Conservation (phyloP, 305 asterid genomes). For the Solanum hybrid region DNA sequence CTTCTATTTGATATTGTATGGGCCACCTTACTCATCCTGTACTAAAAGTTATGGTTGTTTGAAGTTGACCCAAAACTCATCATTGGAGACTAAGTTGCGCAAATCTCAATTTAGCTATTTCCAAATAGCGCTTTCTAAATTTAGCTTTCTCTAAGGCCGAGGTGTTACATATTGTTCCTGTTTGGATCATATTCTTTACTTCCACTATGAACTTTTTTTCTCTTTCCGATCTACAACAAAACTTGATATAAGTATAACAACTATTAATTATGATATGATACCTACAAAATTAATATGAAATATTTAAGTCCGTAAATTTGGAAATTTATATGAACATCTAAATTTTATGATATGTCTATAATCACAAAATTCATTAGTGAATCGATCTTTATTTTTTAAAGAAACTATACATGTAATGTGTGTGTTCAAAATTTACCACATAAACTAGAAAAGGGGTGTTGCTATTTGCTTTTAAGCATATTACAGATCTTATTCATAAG, state of each 20-base stretch:
- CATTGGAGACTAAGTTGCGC: no score
- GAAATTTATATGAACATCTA: neutral
- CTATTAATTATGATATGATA: neutral
- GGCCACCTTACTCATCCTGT: no score
- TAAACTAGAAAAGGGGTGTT: neutral
- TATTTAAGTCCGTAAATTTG: no score
- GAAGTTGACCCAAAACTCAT: no score
- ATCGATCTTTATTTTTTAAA: neutral
- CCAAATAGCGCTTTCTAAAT: no score
- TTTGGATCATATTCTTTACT: neutral
- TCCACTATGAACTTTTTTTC: no score
- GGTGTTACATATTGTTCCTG: neutral
- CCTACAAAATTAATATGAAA: neutral
- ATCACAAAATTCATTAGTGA: neutral
- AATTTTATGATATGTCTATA: no score
- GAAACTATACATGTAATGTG: neutral
- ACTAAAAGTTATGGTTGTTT: no score
- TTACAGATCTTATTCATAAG: neutral
- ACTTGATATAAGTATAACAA: neutral
- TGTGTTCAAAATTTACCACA: neutral
- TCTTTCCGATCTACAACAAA: neutral
- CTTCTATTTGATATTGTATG: no score
- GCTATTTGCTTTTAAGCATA: neutral
- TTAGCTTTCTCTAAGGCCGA: no score
- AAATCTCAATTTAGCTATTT: no score